These are phyloP conservation scores for Tetrahymena borealis DNA, from an alignment of 73 alveolate species.

Conservation along the genomic window DNA sequence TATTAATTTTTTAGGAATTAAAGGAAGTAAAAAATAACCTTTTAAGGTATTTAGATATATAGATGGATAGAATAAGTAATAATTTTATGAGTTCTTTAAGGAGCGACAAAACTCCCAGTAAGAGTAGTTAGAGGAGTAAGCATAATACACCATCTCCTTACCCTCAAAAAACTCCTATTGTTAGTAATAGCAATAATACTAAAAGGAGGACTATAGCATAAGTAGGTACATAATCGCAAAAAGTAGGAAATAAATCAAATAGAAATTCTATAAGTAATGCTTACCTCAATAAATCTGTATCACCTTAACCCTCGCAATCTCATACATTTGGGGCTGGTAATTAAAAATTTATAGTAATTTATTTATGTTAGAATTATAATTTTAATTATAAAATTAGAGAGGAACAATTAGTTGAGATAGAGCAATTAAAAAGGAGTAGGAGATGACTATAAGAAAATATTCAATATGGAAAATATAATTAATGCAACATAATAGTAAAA, in stretches of 20 bases:
- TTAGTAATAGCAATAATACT: not conserved
- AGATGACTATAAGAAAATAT: not conserved
- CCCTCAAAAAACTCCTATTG: not conserved
- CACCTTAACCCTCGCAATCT: not conserved
- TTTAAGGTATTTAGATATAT: no score
- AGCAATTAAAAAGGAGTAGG: not conserved
- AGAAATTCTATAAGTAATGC: not conserved
- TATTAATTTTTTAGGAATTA: no score
- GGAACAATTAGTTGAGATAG: not conserved
- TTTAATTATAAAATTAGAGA: no score
- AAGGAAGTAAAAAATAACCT: no score
- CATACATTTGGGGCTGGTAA: not conserved
- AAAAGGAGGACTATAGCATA: not conserved
- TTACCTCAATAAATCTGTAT: not conserved
- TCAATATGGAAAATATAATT: not conserved
- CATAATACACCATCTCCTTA: not conserved
- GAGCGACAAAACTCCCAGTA: not conserved
- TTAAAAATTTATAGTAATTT: no score
- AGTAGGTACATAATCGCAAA: not conserved
- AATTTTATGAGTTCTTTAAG: not conserved
- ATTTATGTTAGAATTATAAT: no score
- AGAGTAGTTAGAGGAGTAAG: not conserved
- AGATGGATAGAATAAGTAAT: not conserved
- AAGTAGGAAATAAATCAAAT: not conserved
- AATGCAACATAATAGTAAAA: not conserved